Evolutionary conservation across 768 basidiomycete species (phyloP), one percentile per base, ranked within the genome.

Genomic region (Podaxis rugospora): DNA sequence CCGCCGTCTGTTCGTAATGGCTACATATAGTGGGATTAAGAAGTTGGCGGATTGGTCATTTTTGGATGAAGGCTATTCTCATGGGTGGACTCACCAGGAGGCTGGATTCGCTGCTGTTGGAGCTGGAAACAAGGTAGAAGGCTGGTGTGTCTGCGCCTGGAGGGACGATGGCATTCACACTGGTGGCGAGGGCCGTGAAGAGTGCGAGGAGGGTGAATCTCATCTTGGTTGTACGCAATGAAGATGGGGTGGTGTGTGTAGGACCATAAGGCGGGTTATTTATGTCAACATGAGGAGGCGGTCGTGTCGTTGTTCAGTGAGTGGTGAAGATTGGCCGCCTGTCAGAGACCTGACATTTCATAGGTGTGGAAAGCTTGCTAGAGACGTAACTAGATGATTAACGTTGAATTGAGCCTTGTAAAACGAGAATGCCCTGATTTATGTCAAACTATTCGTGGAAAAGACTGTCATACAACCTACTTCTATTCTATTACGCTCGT

Each of bases 121-220:
- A 61, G 18, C 52, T 54, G 3, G 75, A 65, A 18, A 76, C 72
- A 25, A 76, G 67, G 61, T 76, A 73, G 67, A 76, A 75, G 2
- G 66, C 58, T 6, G 75, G 74, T 0, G 74, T 73, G 59, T 68
- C 68, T 2, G 72, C 73, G 50, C 69, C 68, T 25, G 74, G 73
- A 18, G 68, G 46, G 14, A 59, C 57, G 10, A 67, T 57, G 2
- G 65, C 65, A 37, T 16, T 50, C 2, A 63, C 62, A n/a, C 55
- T 40, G 55, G 61, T 28, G 25, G 44, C 32, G 51, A 61, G 51
- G 55, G 60, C 47, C 35, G 62, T 49, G 57, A 65, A 35, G 62
- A 61, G 52, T 49, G 64, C 14, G 52, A 63, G 10, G 23, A 39
- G 36, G 52, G 46, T 13, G 52, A 42, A 55, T 42, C 61, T 63